These are phyloP conservation scores for Davidsoniella neocaledoniae DNA, from an alignment of 2,329 filamentous ascomycete genomes.

Conservation along the genomic window DNA sequence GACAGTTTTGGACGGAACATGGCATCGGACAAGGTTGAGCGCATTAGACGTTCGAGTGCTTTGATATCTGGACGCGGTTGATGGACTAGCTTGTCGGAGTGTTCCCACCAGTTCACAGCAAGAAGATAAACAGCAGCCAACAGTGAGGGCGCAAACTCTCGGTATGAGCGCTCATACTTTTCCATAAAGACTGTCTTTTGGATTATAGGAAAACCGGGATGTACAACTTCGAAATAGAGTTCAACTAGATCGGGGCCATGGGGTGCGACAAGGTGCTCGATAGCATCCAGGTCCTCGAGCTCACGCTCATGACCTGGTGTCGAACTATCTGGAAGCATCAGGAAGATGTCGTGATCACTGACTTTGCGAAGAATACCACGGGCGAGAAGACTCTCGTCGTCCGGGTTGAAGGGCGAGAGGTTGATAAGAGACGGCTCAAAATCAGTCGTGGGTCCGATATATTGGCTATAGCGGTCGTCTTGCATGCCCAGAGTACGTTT, in stretches of 20 bases:
- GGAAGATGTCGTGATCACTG: slow-evolving; percentile 61
- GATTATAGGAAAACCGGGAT: slow-evolving; percentile 67
- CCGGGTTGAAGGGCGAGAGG: slow-evolving; percentile 61
- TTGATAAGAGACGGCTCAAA: slow-evolving; percentile 74
- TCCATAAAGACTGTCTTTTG: slow-evolving; percentile 68
- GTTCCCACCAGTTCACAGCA: slow-evolving; percentile 76
- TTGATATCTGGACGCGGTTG: slow-evolving; percentile 54
- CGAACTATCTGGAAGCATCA: slow-evolving; percentile 58
- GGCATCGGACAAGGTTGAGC: slow-evolving; percentile 55
- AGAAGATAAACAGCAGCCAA: slow-evolving; percentile 71
- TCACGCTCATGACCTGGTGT: slow-evolving; percentile 58
- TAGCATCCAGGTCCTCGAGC: slow-evolving; percentile 47
- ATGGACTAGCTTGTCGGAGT: slow-evolving; percentile 47
- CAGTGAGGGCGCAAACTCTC: slow-evolving; percentile 58
- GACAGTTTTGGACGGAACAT: slow-evolving; percentile 71
- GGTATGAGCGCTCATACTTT: slow-evolving; percentile 55
- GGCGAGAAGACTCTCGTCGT: slow-evolving; percentile 62
- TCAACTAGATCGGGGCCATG: slow-evolving; percentile 64
- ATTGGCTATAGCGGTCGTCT: slow-evolving; percentile 62
- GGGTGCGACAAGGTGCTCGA: slow-evolving; percentile 60
- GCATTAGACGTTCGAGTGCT: slow-evolving; percentile 56
- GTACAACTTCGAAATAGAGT: slow-evolving; percentile 65
- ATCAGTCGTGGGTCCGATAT: slow-evolving; percentile 68
- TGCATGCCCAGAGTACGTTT: slow-evolving; percentile 61
- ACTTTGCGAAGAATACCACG: slow-evolving; percentile 57